Percentiles rank a stretch among this genome's conserved stretches.
phyloP scores from a whole-genome alignment of 768 basidiomycete genomes.

The Trichaptum fuscoviolaceum region DNA sequence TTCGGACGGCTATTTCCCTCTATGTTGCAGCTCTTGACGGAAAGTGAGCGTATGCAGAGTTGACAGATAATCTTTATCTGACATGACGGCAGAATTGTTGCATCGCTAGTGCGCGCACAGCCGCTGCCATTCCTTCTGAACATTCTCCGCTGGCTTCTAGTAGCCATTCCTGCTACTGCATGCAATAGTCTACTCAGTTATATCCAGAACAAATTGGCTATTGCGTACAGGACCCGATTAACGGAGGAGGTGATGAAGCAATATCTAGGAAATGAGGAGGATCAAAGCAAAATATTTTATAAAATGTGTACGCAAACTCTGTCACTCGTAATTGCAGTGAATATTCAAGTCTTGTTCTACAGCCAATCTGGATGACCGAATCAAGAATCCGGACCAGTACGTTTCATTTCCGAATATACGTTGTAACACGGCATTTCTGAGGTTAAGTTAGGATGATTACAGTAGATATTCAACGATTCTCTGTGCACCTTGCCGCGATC shows the following conservation, averaged over 20 bases:
- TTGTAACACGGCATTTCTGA: constrained; percentile 10
- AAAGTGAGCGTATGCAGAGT: constrained; percentile 44
- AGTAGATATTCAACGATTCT: constrained; percentile 92
- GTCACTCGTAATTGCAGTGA: not conserved
- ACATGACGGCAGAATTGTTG: constrained; percentile 67
- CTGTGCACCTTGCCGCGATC: constrained; percentile 84
- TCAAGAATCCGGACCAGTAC: constrained; percentile 93
- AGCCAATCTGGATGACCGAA: constrained; percentile 94
- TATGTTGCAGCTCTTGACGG: constrained; percentile 95
- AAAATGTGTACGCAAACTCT: constrained; percentile 61
- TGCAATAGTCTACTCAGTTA: constrained; percentile 91
- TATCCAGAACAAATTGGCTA: constrained; percentile 87
- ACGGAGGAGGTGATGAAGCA: constrained; percentile 77
- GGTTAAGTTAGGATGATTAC: constrained; percentile 72
- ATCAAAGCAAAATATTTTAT: constrained; percentile 87
- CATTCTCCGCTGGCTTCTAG: constrained; percentile 83
- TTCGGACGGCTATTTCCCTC: constrained; percentile 85
- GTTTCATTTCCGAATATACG: not conserved
- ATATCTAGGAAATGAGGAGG: constrained; percentile 73
- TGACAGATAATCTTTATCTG: constrained; percentile 8
- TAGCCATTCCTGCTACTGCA: constrained; percentile 92
- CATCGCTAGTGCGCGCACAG: constrained; percentile 86
- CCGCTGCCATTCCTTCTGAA: constrained; percentile 75
- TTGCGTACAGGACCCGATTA: constrained; percentile 82
- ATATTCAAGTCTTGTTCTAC: constrained; percentile 3